These are phyloP conservation scores for Solanum rostratum DNA, from an alignment of 257 asterid genomes.

Conservation along the genomic window DNA sequence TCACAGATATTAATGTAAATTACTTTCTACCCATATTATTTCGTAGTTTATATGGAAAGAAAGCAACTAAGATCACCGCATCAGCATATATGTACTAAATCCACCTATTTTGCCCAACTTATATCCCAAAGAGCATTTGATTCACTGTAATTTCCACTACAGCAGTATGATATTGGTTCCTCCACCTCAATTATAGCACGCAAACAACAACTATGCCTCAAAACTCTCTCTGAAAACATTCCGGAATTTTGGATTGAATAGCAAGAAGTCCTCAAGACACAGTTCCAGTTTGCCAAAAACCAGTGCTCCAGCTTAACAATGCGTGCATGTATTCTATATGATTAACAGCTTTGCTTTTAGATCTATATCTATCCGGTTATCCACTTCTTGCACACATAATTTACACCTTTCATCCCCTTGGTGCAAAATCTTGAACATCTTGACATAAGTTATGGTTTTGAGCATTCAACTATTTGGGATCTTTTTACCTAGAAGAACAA, in stretches of 20 bases:
- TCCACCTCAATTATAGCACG: not conserved
- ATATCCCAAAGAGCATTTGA: not conserved
- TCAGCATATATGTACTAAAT: not conserved
- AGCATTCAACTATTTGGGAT: not conserved
- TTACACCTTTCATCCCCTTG: not conserved
- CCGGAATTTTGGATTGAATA: not conserved
- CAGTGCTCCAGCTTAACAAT: not conserved
- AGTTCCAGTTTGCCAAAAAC: not conserved
- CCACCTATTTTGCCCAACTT: not conserved
- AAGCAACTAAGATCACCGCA: not conserved
- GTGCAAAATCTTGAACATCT: not conserved
- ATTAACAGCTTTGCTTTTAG: not conserved
- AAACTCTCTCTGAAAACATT: not conserved
- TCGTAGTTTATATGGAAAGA: not conserved
- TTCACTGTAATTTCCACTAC: not conserved
- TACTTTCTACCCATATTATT: not conserved
- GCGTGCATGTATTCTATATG: not conserved
- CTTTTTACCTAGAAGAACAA: not conserved
- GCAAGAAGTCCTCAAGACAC: not conserved
- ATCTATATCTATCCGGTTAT: not conserved
- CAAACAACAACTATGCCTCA: not conserved
- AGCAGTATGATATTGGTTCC: not conserved
- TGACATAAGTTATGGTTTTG: not conserved
- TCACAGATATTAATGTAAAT: no score
- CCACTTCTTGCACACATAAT: not conserved